Base-by-base conservation (phyloP, 2,329 filamentous ascomycete genomes). In the Monilinia vaccinii-corymbosi region DNA sequence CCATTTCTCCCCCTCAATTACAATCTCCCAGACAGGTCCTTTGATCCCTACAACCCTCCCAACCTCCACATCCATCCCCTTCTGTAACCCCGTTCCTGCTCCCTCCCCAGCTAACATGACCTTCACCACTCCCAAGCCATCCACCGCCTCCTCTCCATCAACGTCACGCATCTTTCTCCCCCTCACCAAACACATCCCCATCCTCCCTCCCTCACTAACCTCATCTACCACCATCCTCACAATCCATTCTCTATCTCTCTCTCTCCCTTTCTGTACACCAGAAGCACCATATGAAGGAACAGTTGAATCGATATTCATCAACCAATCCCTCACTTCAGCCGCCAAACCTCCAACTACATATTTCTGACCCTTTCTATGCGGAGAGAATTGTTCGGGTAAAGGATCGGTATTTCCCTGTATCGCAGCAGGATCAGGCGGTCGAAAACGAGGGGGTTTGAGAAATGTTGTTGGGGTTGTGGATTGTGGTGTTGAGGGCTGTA, bases 331-430 rank as follows among this genome's bases (percentile, higher is more conserved):
- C 34, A 81, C 68, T 51, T 75, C 77, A 1, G 75, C 73, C 3
- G 80, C 80, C 58, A 81, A 70, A 1, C 80, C 80, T 4, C 75
- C 74, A 1, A 75, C 70, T 0, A 80, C 49, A 63, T 78, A 82
- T 64, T 77, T 78, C 62, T 78, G 74, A 0, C 74, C 75, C 61
- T 75, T 76, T 31, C 78, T 73, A 50, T 78, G 76, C 1, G 81
- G 80, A 0, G 79, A 81, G 68, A 83, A 83, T 44, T 77, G 74
- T 45, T 80, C 77, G 0, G 80, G 79, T 0, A 79, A 70, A 0
- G 78, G 77, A 51, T 72, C 69, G 10, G 18, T 10, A 25, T 61
- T 56, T 14, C 60, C 46, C 38, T 64, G 62, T 10, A 52, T 25
- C n/a, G 64, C 61, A 0, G 61, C 47, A 11, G 60, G 63, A 51